Percentiles rank a stretch among this genome's conserved stretches.
These are phyloP conservation scores for Drechslerella dactyloides DNA, from an alignment of 2,329 filamentous ascomycete genomes.

Conservation along the genomic window DNA sequence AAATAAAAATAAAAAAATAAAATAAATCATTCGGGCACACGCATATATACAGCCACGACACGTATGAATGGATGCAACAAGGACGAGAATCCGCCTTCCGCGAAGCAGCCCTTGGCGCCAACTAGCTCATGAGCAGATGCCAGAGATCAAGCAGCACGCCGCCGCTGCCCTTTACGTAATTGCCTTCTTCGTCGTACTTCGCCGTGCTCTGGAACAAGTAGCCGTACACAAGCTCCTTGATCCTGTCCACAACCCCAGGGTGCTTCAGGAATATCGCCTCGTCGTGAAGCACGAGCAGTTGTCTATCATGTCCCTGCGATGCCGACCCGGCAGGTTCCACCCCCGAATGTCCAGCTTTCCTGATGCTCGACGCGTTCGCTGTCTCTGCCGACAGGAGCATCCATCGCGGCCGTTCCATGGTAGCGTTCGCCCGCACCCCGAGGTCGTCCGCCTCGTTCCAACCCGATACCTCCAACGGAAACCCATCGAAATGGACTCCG, in stretches of 20 bases:
- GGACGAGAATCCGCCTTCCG: neutral
- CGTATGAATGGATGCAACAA: constrained; percentile 1
- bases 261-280: constrained; percentile 48
- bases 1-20: too few species aligned
- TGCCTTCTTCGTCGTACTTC: constrained; percentile 41
- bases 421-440: constrained; percentile 15
- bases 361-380: neutral
- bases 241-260: constrained; percentile 28
- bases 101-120: neutral
- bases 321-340: constrained; percentile 19
- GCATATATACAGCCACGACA: too few species aligned
- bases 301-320: constrained; percentile 24
- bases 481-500: constrained; percentile 42
- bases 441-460: constrained; percentile 40
- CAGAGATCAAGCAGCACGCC: constrained; percentile 36
- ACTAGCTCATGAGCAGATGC: constrained; percentile 35
- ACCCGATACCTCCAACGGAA: constrained; percentile 31
- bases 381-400: constrained; percentile 29
- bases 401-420: constrained; percentile 35
- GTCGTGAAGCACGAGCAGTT: constrained; percentile 40
- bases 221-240: constrained; percentile 38
- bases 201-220: constrained; percentile 47
- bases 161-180: constrained; percentile 44
- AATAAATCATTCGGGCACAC: too few species aligned
- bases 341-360: constrained; percentile 15